Conservation (phyloP, 768 basidiomycete species). For the Cantharellus anzutake region DNA sequence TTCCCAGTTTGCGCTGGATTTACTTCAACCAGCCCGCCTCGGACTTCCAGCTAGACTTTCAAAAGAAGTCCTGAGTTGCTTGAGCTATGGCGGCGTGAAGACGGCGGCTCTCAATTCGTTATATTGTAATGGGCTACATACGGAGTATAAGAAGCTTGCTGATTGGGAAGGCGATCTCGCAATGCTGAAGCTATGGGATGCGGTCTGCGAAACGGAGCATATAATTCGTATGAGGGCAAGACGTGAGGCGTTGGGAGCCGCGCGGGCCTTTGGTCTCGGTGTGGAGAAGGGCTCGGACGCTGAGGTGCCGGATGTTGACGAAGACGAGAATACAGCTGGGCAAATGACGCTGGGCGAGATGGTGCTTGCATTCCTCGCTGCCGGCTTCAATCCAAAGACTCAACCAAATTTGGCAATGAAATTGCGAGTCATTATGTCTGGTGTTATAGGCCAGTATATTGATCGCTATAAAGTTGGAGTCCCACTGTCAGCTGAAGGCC, state of each 20-base stretch:
- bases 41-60: slow-evolving; percentile 20
- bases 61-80: slow-evolving; percentile 37
- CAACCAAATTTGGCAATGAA: slow-evolving; percentile 15
- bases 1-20: slow-evolving; percentile 4
- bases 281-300: not conserved
- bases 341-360: slow-evolving; percentile 22
- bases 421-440: slow-evolving; percentile 11
- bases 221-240: slow-evolving; percentile 28
- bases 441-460: slow-evolving; percentile 32
- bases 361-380: slow-evolving; percentile 39
- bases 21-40: not conserved
- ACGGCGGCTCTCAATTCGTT: slow-evolving; percentile 25
- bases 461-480: slow-evolving; percentile 35
- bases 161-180: slow-evolving; percentile 31
- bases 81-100: slow-evolving; percentile 39
- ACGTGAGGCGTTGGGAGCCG: slow-evolving; percentile 27
- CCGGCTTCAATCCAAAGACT: slow-evolving; percentile 38
- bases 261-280: slow-evolving; percentile 39
- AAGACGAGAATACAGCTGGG: not conserved
- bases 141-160: slow-evolving; percentile 30
- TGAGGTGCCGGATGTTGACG: slow-evolving; percentile 13
- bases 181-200: slow-evolving; percentile 31
- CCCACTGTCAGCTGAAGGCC: slow-evolving; percentile 32
- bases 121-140: slow-evolving; percentile 30
- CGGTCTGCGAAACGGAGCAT: slow-evolving; percentile 28